Conservation (phyloP, 805 yeast genomes). For the Metschnikowia hibisci region DNA sequence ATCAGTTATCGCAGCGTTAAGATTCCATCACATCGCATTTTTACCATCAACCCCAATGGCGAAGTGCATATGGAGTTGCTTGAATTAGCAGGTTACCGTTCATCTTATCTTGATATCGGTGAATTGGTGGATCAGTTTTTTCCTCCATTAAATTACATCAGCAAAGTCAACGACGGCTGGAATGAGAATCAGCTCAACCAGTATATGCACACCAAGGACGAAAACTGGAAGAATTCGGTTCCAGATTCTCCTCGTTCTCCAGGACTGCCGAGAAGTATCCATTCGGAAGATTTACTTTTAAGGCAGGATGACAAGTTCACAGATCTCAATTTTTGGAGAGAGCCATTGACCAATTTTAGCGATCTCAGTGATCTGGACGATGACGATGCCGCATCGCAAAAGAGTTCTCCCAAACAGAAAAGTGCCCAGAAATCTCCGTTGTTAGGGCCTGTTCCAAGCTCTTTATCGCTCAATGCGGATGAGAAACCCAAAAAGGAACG, state of each 20-base stretch:
- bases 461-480: background rate
- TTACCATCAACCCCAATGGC: constrained; percentile 93
- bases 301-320: constrained; percentile 60
- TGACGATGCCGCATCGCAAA: constrained; percentile 19
- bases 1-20: constrained; percentile 90
- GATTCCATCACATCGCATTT: constrained; percentile 88
- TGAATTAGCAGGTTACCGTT: constrained; percentile 88
- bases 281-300: constrained; percentile 24
- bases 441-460: constrained; percentile 11
- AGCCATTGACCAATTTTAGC: constrained; percentile 61
- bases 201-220: constrained; percentile 25
- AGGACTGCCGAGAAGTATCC: constrained; percentile 21
- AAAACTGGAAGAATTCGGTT: constrained; percentile 5
- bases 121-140: constrained; percentile 96
- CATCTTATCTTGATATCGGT: constrained; percentile 83
- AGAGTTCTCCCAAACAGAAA: constrained; percentile 6
- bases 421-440: constrained; percentile 6
- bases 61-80: constrained; percentile 96
- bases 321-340: constrained; percentile 92
- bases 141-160: constrained; percentile 60
- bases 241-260: constrained; percentile 22
- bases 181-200: constrained; percentile 34
- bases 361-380: constrained; percentile 55
- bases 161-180: constrained; percentile 31
- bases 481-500: constrained; percentile 20